These are phyloP conservation scores for Suhomyces atakaporum DNA, from an alignment of 1,139 yeast species.

Conservation along the genomic window DNA sequence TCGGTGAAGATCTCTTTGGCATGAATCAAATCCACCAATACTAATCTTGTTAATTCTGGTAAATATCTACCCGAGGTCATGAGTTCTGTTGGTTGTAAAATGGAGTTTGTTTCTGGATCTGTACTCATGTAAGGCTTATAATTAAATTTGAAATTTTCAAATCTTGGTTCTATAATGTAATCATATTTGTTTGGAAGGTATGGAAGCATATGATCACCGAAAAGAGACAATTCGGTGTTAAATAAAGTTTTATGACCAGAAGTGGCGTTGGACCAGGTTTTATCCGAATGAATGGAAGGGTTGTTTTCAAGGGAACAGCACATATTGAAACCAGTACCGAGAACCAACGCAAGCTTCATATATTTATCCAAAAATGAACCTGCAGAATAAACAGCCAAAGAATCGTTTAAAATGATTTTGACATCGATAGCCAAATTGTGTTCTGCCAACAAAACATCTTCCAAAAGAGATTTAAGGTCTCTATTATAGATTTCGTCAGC, in stretches of 20 bases:
- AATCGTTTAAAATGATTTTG: slow-evolving; percentile 43
- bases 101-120: slow-evolving; percentile 31
- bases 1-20: slow-evolving; percentile 32
- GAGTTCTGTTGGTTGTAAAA: slow-evolving; percentile 58
- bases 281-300: slow-evolving; percentile 21
- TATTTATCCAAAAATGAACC: slow-evolving; percentile 41
- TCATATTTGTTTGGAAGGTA: slow-evolving; percentile 42
- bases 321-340: slow-evolving; percentile 49
- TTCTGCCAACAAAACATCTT: slow-evolving; percentile 26
- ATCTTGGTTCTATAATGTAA: slow-evolving; percentile 36
- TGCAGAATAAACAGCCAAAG: slow-evolving; percentile 51
- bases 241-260: slow-evolving; percentile 25
- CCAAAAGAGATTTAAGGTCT: slow-evolving; percentile 47
- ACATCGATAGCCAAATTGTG: slow-evolving; percentile 33
- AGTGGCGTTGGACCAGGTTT: slow-evolving; percentile 22
- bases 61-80: slow-evolving; percentile 59
- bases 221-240: slow-evolving; percentile 45
- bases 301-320: slow-evolving; percentile 39
- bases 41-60: slow-evolving; percentile 52
- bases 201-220: slow-evolving; percentile 37
- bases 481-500: slow-evolving; percentile 38
- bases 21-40: slow-evolving; percentile 36
- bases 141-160: slow-evolving; percentile 24
- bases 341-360: slow-evolving; percentile 45
- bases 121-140: slow-evolving; percentile 38